These are phyloP conservation scores for Dactylonectria estremocensis DNA, from an alignment of 2,329 filamentous ascomycete genomes.

Conservation along the genomic window DNA sequence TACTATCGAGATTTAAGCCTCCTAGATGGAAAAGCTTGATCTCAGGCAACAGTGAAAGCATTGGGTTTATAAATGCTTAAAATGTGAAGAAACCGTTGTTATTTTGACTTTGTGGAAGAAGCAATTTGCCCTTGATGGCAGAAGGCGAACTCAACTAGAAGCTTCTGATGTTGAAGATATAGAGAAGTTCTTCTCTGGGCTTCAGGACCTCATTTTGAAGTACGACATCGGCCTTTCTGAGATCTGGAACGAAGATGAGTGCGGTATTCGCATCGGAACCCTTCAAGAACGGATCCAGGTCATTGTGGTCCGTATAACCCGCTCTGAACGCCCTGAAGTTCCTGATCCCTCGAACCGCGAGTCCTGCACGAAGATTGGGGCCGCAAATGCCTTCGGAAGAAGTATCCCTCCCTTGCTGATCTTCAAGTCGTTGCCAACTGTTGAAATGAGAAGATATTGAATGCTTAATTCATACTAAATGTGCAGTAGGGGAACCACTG, in stretches of 20 bases:
- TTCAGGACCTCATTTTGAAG: background rate
- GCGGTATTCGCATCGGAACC: slow-evolving; percentile 1
- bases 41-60: no score
- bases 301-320: slow-evolving; percentile 1
- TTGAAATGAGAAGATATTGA: no score
- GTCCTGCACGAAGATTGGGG: slow-evolving; percentile 1
- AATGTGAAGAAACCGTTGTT: background rate
- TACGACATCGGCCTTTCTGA: background rate
- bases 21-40: no score
- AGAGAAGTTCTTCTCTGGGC: background rate
- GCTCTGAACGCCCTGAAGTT: background rate
- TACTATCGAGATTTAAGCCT: no score
- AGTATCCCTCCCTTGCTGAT: background rate
- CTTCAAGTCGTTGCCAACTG: no score
- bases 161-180: slow-evolving; percentile 1
- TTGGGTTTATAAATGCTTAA: background rate
- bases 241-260: background rate
- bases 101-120: background rate
- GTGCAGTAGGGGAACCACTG: no score
- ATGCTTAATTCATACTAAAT: no score
- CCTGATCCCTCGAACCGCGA: background rate
- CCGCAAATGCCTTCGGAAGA: background rate
- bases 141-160: no score
- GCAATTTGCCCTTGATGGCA: background rate
- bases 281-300: background rate